Evolutionary conservation across 1,284 basidiomycete genomes (phyloP), one percentile per base, ranked within the genome.

Genomic region (Mrakiaceae sp.): DNA sequence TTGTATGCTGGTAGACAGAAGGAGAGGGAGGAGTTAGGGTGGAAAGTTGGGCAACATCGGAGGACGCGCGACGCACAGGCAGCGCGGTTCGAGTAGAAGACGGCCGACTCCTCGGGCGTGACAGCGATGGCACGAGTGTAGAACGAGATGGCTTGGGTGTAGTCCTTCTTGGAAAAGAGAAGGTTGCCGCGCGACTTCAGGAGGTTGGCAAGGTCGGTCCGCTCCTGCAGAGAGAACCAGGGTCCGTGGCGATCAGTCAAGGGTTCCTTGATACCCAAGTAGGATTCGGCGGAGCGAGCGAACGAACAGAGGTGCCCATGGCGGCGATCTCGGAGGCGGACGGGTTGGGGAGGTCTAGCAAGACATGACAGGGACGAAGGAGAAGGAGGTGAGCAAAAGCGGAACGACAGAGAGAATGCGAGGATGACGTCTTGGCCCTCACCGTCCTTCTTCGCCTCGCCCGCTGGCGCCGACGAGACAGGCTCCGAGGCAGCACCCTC

Each of bases 11-110:
- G 48, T 49, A 14, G 48, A 9, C 14, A 49, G 44, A 55, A 56
- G 48, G 46, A 62, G 14, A 55, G 8, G 43, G 44, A 39, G 44
- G 16, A 53, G 46, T 3, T 2, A 11, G 5, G 58, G 27, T 48
- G 27, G 16, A 12, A 2, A 9, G 42, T 56, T 5, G 40, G 54
- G 14, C 10, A 4, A 44, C 4, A 14, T 5, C n/a, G 42, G 64
- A 44, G 64, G 60, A 27, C 51, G 51, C 40, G 44, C 59, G 5
- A 73, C 85, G 70, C 67, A 91, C 94, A 97, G 67, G 96, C 96
- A 55, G 95, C 95, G 66, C 96, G 87, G 79, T 99, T 99, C 75
- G 89, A 91, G 82, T 87, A 98, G 79, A 90, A 98, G 59, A 98
- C 92, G 46, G 95, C 87, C 74, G 96, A 90, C 43, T 89, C 85